Conservation (phyloP, 2,329 filamentous ascomycete genomes). For the Cladobotryum mycophilum region DNA sequence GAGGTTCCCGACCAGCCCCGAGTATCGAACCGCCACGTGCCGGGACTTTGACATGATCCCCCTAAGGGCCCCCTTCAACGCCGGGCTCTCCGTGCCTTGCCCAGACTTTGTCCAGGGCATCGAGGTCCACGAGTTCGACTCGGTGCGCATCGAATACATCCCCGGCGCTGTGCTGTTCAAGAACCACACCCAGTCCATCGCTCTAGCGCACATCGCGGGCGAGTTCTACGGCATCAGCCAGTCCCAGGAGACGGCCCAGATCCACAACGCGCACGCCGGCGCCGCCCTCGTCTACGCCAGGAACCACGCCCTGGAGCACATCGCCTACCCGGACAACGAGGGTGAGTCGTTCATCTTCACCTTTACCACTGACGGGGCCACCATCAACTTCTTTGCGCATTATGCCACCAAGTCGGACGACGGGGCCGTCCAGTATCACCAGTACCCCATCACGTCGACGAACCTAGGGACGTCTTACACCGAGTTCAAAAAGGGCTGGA, state of each 20-base stretch:
- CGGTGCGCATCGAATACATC: slow-evolving; percentile 12
- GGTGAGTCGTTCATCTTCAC: slow-evolving; percentile 20
- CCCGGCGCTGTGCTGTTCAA: slow-evolving; percentile 16
- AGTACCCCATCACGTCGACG: slow-evolving; percentile 14
- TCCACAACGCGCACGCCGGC: slow-evolving; percentile 20
- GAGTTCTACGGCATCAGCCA: slow-evolving; percentile 17
- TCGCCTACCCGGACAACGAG: slow-evolving; percentile 13
- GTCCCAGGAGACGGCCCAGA: slow-evolving; percentile 13
- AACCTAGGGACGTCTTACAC: slow-evolving; percentile 14
- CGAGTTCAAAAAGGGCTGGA: slow-evolving; percentile 14
- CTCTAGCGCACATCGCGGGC: slow-evolving; percentile 23
- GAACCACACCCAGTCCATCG: slow-evolving; percentile 15
- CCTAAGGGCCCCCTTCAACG: slow-evolving; percentile 21
- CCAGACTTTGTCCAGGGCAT: slow-evolving; percentile 24
- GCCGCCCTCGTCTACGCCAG: slow-evolving; percentile 23
- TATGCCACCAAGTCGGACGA: slow-evolving; percentile 15
- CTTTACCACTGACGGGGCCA: slow-evolving; percentile 21
- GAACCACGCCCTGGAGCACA: slow-evolving; percentile 18
- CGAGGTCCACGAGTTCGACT: slow-evolving; percentile 1
- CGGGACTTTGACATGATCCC: slow-evolving; percentile 17
- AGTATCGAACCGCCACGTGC: slow-evolving; percentile 8
- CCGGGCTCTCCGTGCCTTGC: slow-evolving; percentile 20
- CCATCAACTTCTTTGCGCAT: slow-evolving; percentile 22
- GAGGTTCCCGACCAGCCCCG: background rate
- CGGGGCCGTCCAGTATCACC: slow-evolving; percentile 18